Conservation (phyloP, 768 basidiomycete species). For the Daedalea quercina region DNA sequence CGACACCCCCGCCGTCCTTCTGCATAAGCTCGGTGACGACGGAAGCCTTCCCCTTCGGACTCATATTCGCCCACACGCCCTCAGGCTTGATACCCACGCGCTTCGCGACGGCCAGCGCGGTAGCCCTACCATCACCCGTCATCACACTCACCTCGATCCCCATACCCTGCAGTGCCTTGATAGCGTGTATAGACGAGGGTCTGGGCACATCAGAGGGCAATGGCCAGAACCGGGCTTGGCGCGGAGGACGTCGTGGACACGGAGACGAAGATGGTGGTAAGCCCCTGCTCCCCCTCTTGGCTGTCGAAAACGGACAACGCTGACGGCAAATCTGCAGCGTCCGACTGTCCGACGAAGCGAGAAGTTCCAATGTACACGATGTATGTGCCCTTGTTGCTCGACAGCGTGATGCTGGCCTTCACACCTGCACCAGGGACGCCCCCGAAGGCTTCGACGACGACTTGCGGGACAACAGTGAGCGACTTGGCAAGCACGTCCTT, state of each 20-base stretch:
- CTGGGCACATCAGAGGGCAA: slow-evolving; percentile 90
- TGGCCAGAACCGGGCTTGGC: slow-evolving; percentile 62
- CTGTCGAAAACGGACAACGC: slow-evolving; percentile 58
- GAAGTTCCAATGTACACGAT: slow-evolving; percentile 73
- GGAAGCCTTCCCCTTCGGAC: slow-evolving; percentile 91
- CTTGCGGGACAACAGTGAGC: slow-evolving; percentile 38
- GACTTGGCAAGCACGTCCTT: slow-evolving; percentile 48
- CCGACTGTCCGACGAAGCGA: slow-evolving; percentile 56
- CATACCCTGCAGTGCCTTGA: slow-evolving; percentile 77
- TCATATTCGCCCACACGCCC: slow-evolving; percentile 87
- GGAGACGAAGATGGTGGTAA: slow-evolving; percentile 86
- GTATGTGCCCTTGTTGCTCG: slow-evolving; percentile 37
- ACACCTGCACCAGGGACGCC: slow-evolving; percentile 88
- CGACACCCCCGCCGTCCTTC: slow-evolving; percentile 65
- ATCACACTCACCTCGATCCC: slow-evolving; percentile 90
- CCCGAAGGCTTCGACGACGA: slow-evolving; percentile 69
- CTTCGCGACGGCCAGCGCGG: slow-evolving; percentile 83
- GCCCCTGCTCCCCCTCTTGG: slow-evolving; percentile 64
- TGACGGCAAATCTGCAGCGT: slow-evolving; percentile 47
- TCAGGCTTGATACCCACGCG: slow-evolving; percentile 83
- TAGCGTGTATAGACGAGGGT: slow-evolving; percentile 75
- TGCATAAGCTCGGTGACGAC: slow-evolving; percentile 78
- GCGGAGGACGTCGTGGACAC: slow-evolving; percentile 35
- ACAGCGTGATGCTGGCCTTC: slow-evolving; percentile 54
- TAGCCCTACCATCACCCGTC: slow-evolving; percentile 86